phyloP scores from a whole-genome alignment of 768 basidiomycete species.

The Calocybe cyanea region DNA sequence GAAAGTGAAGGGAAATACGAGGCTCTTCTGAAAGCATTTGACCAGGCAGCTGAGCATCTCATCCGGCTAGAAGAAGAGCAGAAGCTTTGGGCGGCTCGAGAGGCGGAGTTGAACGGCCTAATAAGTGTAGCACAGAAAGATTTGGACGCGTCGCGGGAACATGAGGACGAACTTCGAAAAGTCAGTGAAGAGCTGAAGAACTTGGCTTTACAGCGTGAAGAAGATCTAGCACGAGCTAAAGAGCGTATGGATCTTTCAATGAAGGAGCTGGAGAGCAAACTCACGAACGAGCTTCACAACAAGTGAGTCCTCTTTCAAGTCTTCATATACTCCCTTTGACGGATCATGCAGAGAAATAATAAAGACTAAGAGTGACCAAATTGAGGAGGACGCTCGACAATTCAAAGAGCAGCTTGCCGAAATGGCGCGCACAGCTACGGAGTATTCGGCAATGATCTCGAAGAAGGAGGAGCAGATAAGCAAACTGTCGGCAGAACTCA shows the following conservation, averaged over 20 bases:
- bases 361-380: conserved; percentile 51
- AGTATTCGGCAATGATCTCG: conserved; percentile 72
- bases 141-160: conserved; percentile 52
- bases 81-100: conserved; percentile 59
- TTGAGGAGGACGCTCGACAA: conserved; percentile 68
- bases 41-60: conserved; percentile 83
- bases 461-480: conserved; percentile 73
- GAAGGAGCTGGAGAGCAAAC: conserved; percentile 68
- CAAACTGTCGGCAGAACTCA: conserved; percentile 49
- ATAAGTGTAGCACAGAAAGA: conserved; percentile 55
- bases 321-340: conserved; percentile 1
- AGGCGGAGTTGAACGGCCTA: conserved; percentile 58
- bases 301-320: conserved; percentile 35
- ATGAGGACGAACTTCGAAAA: conserved; percentile 61
- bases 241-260: conserved; percentile 66
- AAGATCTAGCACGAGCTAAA: conserved; percentile 70
- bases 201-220: conserved; percentile 69
- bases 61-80: conserved; percentile 78
- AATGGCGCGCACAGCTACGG: conserved; percentile 70
- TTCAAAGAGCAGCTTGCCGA: conserved; percentile 76
- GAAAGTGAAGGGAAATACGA: conserved; percentile 78
- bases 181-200: conserved; percentile 67
- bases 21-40: conserved; percentile 66
- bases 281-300: conserved; percentile 59
- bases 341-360: conserved; percentile 51